Percentiles rank a stretch among this genome's conserved stretches.
These are phyloP conservation scores for Pestalotiopsis sp. DNA, from an alignment of 2,329 filamentous ascomycete species.

Conservation along the genomic window DNA sequence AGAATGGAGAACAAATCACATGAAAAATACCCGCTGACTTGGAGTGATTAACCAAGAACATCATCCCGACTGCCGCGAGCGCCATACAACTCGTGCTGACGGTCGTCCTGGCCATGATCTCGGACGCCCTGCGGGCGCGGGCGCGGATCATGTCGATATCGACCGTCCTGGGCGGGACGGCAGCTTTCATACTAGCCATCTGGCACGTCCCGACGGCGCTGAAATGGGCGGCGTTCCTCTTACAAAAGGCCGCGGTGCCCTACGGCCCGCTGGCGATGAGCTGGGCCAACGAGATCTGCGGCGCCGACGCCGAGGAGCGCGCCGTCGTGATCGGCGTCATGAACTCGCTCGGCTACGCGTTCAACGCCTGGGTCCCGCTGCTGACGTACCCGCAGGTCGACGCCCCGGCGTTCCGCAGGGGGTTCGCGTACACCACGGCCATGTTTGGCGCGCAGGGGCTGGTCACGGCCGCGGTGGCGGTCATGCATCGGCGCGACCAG, in stretches of 20 bases:
- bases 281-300: slow-evolving; percentile 41
- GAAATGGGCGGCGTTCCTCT: slow-evolving; percentile 26
- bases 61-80: slow-evolving; percentile 48
- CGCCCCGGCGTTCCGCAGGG: slow-evolving; percentile 29
- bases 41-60: slow-evolving; percentile 35
- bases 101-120: slow-evolving; percentile 55
- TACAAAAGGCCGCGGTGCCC: slow-evolving; percentile 20
- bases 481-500: slow-evolving; percentile 23
- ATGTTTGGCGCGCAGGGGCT: slow-evolving; percentile 22
- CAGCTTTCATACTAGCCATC: slow-evolving; percentile 21
- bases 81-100: slow-evolving; percentile 57
- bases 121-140: slow-evolving; percentile 44
- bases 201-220: slow-evolving; percentile 25
- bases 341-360: slow-evolving; percentile 39
- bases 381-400: slow-evolving; percentile 32
- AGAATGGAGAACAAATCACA: neutral
- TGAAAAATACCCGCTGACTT: neutral
- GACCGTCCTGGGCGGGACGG: slow-evolving; percentile 24
- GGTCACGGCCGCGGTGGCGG: slow-evolving; percentile 22
- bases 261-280: slow-evolving; percentile 28
- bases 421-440: slow-evolving; percentile 26
- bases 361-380: slow-evolving; percentile 38
- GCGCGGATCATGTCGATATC: slow-evolving; percentile 34
- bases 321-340: slow-evolving; percentile 44
- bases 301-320: slow-evolving; percentile 41